These are phyloP conservation scores for Plasmodium gonderi DNA, from an alignment of 169 alveolate species.

Conservation along the genomic window DNA sequence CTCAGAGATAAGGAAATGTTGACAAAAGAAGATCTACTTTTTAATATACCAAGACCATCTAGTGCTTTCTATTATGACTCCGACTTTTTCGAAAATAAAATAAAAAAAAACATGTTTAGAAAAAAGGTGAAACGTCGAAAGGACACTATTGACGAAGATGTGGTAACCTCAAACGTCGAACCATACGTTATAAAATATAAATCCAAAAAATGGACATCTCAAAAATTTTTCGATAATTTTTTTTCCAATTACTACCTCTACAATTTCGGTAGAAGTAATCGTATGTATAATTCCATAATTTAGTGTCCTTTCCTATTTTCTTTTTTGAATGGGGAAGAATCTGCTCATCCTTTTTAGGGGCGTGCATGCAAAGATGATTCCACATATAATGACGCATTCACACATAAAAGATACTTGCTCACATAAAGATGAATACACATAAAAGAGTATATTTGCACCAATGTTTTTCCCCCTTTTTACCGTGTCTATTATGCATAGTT, in stretches of 20 bases:
- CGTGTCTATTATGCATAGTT: neutral
- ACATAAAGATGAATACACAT: neutral
- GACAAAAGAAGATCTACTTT: constrained; percentile 26
- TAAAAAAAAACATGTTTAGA: constrained; percentile 25
- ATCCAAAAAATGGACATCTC: constrained; percentile 59
- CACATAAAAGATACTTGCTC: neutral
- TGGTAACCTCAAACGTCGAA: neutral
- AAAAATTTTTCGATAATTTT: constrained; percentile 58
- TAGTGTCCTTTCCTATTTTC: neutral
- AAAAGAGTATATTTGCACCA: no score
- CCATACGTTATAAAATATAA: constrained; percentile 4
- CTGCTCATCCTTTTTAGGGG: neutral
- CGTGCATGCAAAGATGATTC: neutral
- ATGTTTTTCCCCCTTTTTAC: neutral
- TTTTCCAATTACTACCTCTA: constrained; percentile 62
- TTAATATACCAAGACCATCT: constrained; percentile 65
- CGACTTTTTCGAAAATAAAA: constrained; percentile 40
- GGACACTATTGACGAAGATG: neutral
- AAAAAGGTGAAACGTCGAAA: neutral
- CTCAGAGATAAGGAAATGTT: neutral
- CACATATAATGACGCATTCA: no score
- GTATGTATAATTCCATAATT: constrained; percentile 12
- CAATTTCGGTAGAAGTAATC: constrained; percentile 16
- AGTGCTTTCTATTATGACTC: constrained; percentile 45
- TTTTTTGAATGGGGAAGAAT: neutral